A percentile compares a stretch with the other conserved stretches of the same genome.
Conservation (phyloP, 768 basidiomycete species). For the Rhizopogon roseolus region DNA sequence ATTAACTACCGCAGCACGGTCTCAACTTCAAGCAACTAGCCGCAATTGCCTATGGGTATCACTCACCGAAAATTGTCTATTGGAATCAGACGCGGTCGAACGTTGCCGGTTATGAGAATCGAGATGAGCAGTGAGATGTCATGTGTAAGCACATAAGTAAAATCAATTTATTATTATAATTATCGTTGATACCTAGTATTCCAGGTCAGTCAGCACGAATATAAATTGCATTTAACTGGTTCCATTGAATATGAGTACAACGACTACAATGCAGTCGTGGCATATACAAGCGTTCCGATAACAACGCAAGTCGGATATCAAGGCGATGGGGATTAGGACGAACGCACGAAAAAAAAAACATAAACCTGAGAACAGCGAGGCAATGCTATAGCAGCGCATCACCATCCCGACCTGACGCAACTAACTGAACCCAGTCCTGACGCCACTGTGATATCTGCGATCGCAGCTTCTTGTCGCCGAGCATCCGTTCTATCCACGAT, state of each 20-base stretch:
- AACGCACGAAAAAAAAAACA: not conserved
- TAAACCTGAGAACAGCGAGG: not conserved
- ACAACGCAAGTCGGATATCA: not conserved
- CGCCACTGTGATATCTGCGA: constrained; percentile 73
- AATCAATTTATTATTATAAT: too few relatives aligned
- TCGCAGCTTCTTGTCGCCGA: constrained; percentile 63
- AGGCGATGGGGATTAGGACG: not conserved
- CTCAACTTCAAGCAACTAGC: too few relatives aligned
- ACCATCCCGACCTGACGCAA: constrained; percentile 57
- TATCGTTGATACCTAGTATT: too few relatives aligned
- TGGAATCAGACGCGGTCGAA: too few relatives aligned
- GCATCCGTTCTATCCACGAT: constrained; percentile 67
- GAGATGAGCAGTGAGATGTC: too few relatives aligned
- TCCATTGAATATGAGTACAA: constrained; percentile 1
- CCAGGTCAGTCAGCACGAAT: not conserved
- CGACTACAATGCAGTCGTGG: not conserved
- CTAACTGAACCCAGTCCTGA: constrained; percentile 70
- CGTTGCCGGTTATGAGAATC: too few relatives aligned
- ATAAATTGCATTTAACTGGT: not conserved
- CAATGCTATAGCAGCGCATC: constrained; percentile 49
- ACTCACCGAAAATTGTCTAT: too few relatives aligned
- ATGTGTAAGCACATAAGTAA: too few relatives aligned
- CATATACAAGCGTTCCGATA: constrained; percentile 1
- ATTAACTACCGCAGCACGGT: too few relatives aligned
- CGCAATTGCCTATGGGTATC: too few relatives aligned